phyloP scores from a whole-genome alignment of 2,329 filamentous ascomycete species.

The Neophaeococcomyces aloes region DNA sequence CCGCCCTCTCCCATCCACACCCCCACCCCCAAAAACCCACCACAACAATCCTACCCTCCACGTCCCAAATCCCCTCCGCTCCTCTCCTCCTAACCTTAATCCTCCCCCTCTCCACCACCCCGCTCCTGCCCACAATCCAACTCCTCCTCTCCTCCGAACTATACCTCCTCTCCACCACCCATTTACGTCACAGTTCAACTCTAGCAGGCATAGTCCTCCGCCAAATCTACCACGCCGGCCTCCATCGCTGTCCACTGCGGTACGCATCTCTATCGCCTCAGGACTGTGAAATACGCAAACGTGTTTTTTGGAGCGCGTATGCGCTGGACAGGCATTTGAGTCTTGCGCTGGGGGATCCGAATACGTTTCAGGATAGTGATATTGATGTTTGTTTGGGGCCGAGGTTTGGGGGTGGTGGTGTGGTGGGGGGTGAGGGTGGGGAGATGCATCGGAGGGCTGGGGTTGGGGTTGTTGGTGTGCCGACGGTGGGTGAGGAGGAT shows the following conservation, averaged over 20 bases:
- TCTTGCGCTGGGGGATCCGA: constrained; percentile 30
- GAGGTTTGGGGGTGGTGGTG: constrained; percentile 7
- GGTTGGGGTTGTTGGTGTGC: too few relatives aligned
- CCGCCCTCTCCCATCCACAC: constrained; percentile 15
- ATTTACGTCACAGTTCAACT: constrained; percentile 39
- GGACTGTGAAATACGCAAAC: constrained; percentile 32
- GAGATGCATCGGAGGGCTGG: constrained; percentile 14
- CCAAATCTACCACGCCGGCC: constrained; percentile 40
- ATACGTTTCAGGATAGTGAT: constrained; percentile 34
- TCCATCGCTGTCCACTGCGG: constrained; percentile 43
- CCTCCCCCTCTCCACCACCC: constrained; percentile 29
- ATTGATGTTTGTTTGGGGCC: constrained; percentile 38
- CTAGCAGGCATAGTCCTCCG: constrained; percentile 39
- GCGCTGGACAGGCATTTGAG: constrained; percentile 34
- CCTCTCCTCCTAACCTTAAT: constrained; percentile 31
- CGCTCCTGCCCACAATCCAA: constrained; percentile 34
- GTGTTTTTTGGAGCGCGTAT: constrained; percentile 35
- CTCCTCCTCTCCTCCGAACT: constrained; percentile 40
- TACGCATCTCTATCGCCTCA: constrained; percentile 37
- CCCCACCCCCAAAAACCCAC: neutral
- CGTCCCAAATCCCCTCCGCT: constrained; percentile 1
- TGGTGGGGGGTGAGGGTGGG: too few relatives aligned
- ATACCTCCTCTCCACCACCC: constrained; percentile 40
- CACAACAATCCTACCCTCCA: neutral
- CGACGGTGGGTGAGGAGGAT: neutral